Conservation (phyloP, 2,329 filamentous ascomycete species). For the Emmonsiellopsis sp. region DNA sequence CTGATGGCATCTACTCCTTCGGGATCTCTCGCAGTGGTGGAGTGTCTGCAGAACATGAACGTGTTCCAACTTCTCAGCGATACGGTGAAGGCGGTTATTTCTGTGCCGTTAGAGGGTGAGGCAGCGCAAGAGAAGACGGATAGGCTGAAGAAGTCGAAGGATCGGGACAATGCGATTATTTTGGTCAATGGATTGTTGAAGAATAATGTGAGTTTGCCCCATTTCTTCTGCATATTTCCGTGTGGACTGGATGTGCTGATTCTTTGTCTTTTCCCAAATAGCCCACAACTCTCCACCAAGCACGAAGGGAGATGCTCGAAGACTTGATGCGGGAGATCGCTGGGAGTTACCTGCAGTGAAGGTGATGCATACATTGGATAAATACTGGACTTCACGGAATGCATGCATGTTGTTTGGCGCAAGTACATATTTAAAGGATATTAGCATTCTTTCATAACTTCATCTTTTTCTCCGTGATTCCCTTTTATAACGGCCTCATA, state of each 20-base stretch:
- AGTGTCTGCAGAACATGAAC: slow-evolving; percentile 27
- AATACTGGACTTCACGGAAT: too few relatives aligned
- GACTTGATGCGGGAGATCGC: slow-evolving; percentile 19
- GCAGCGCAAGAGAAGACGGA: slow-evolving; percentile 13
- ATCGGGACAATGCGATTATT: slow-evolving; percentile 33
- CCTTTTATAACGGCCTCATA: too few relatives aligned
- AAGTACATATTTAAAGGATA: too few relatives aligned
- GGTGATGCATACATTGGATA: background rate
- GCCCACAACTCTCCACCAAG: slow-evolving; percentile 20
- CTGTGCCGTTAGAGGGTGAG: slow-evolving; percentile 14
- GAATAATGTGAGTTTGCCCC: slow-evolving; percentile 25
- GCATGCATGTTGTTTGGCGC: too few relatives aligned
- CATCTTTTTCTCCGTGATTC: too few relatives aligned
- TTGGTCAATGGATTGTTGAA: slow-evolving; percentile 31
- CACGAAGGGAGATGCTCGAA: slow-evolving; percentile 21
- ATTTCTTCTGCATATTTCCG: slow-evolving; percentile 4
- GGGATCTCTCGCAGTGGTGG: slow-evolving; percentile 25
- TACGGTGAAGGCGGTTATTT: slow-evolving; percentile 17
- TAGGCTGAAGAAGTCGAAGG: slow-evolving; percentile 23
- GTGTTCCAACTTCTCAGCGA: slow-evolving; percentile 26
- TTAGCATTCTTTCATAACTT: too few relatives aligned
- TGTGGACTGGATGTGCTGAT: background rate
- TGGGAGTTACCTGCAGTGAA: background rate
- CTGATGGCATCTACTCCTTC: slow-evolving; percentile 32
- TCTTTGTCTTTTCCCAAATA: slow-evolving; percentile 9